Evolutionary conservation across 257 asterid genomes (phyloP).

Genomic region (Nicotiana paniculata): DNA sequence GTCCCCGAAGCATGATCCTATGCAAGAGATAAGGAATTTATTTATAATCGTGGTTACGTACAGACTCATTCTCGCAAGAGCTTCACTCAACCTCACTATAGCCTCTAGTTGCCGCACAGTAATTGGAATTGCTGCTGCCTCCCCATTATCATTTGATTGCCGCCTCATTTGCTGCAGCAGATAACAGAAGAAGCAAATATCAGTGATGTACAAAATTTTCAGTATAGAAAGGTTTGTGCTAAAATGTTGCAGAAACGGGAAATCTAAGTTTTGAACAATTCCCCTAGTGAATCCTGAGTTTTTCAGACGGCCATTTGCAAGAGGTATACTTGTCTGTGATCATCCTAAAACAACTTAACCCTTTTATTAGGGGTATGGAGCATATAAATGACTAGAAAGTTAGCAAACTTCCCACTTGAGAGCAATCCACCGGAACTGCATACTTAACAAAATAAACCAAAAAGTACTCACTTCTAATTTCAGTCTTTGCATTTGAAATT

Average conservation of each 20-base stretch:
- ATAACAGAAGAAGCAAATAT: neutral
- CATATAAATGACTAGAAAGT: no score
- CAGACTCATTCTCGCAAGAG: slow-evolving; percentile 93
- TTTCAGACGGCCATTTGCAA: no score
- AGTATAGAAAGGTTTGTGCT: neutral
- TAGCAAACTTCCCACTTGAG: no score
- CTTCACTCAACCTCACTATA: slow-evolving; percentile 86
- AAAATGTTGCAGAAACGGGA: neutral
- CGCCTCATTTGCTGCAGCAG: slow-evolving; percentile 75
- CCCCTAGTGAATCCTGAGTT: neutral
- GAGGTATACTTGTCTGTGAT: no score
- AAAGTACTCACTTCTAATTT: no score
- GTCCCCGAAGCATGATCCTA: neutral
- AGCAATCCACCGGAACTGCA: no score
- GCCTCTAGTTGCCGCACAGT: slow-evolving; percentile 99
- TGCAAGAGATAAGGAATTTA: neutral
- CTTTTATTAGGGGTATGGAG: no score
- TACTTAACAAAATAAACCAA: no score
- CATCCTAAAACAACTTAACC: no score
- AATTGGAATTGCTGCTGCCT: slow-evolving; percentile 81
- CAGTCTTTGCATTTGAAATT: neutral
- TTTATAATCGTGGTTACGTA: slow-evolving; percentile 33
- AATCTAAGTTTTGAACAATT: neutral
- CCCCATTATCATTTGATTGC: slow-evolving; percentile 92
- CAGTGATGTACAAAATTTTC: neutral